phyloP scores from a whole-genome alignment of 2,329 filamentous ascomycete species.

The Nothophoma quercina region DNA sequence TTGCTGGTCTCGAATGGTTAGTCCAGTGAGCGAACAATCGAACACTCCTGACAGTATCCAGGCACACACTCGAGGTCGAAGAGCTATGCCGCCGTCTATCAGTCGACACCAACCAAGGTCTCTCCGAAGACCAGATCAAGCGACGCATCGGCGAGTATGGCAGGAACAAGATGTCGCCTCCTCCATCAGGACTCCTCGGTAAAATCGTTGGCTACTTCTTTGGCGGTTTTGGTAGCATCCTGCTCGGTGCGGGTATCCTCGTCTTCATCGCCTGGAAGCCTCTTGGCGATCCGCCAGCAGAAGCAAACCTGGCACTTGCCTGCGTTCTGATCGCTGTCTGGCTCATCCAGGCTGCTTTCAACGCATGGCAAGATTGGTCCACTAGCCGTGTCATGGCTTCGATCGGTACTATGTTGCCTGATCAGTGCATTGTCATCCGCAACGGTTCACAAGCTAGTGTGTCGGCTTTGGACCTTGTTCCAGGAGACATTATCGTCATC shows the following conservation, averaged over 20 bases:
- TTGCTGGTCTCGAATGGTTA: conserved; percentile 66
- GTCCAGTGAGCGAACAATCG: neutral
- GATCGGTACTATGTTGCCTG: conserved; percentile 81
- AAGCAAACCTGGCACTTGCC: conserved; percentile 75
- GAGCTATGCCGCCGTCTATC: conserved; percentile 68
- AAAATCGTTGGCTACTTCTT: conserved; percentile 75
- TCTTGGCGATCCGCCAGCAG: conserved; percentile 73
- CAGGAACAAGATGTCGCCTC: conserved; percentile 70
- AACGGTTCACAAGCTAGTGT: conserved; percentile 62
- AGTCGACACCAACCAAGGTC: conserved; percentile 64
- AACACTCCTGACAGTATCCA: neutral
- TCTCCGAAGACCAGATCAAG: conserved; percentile 66
- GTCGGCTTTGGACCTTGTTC: conserved; percentile 69
- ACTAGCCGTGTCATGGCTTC: conserved; percentile 79
- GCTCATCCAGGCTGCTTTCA: conserved; percentile 61
- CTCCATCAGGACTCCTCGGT: conserved; percentile 66
- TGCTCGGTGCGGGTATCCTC: conserved; percentile 72
- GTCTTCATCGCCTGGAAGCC: conserved; percentile 82
- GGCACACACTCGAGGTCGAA: conserved; percentile 66
- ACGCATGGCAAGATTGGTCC: conserved; percentile 75
- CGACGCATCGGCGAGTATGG: conserved; percentile 68
- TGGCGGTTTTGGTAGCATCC: conserved; percentile 76
- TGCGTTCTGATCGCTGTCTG: conserved; percentile 77
- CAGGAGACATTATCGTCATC: conserved; percentile 73
- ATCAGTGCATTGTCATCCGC: conserved; percentile 71